Percentiles rank a stretch among this genome's conserved stretches.
These are phyloP conservation scores for Ensete glaucum DNA, from an alignment of 176 grass and related monocot species.

Conservation along the genomic window DNA sequence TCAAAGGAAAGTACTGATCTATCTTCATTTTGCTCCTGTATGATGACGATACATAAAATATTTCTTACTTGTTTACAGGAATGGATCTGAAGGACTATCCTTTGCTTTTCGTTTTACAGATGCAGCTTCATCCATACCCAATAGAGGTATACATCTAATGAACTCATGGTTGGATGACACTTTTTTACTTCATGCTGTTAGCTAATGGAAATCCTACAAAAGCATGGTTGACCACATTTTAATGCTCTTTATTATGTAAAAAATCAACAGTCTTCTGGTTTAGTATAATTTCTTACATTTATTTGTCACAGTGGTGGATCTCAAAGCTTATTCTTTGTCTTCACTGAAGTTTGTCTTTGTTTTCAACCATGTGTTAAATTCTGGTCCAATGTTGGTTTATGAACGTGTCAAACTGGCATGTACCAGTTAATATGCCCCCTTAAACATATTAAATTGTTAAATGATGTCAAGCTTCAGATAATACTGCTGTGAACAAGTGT, in stretches of 20 bases:
- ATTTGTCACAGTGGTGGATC: no score
- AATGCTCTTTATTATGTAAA: background rate
- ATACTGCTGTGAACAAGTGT: background rate
- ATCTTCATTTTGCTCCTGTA: background rate
- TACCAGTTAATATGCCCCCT: no score
- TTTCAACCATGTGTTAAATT: no score
- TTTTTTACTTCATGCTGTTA: background rate
- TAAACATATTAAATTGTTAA: no score
- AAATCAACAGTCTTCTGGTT: background rate
- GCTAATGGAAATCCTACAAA: background rate
- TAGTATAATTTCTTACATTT: no score
- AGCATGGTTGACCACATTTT: background rate
- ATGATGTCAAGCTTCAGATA: no score
- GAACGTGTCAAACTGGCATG: no score
- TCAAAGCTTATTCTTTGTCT: no score
- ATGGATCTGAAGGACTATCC: constrained; percentile 98
- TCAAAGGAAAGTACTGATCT: no score
- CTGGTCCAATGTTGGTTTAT: no score
- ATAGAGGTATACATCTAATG: constrained; percentile 9
- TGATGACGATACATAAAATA: background rate
- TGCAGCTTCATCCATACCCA: constrained; percentile 34
- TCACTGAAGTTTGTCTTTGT: no score
- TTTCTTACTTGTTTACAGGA: constrained; percentile 32
- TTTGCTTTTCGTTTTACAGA: constrained; percentile 97
- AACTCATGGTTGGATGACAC: background rate